Base-by-base conservation (phyloP, 2,329 filamentous ascomycete species). In the Emergomyces orientalis region DNA sequence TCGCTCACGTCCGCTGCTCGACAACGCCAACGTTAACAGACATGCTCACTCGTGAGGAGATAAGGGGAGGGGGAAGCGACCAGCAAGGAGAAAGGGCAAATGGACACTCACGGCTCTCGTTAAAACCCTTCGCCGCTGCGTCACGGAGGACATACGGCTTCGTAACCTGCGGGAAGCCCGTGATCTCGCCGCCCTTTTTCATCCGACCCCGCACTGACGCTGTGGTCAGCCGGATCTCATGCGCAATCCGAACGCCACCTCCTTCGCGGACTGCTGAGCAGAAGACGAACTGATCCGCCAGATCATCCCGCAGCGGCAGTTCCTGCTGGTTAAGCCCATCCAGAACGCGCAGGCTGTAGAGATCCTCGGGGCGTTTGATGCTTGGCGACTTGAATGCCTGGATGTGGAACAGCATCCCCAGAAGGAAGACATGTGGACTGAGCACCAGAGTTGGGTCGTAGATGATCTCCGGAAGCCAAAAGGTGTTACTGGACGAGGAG, bases 221-320 rank as follows among this genome's bases (percentile, higher is more conserved):
- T 57, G 32, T 57, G 25, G 1, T 57, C 22, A 43, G 1, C 4
- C 5, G 3, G 17, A 39, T 57, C 32, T 57, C 17, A 57, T 57
- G 13, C 17, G 14, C 2, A 22, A 57, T 43, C 3, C 13, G 3
- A 13, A 67, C 64, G 45, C 64, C 61, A 13, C 67, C 34, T 68
- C 43, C 55, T 68, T 61, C 49, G 56, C 66, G 39, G 65, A 80
- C 66, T 17, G 61, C 49, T n/a, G 62, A 63, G 22, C 27, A 65
- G 57, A 67, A 67, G 32, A 67, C 8, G 60, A 65, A 67, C 60
- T 49, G 58, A 45, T 67, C 27, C 22, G 59, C 22, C 30, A 65
- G 64, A 19, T 63, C n/a, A 32, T 22, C 37, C 17, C 62, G 43
- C 22, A 66, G 55, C 1, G 54, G 43, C 9, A 67, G 30, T 59